Percentiles rank a stretch among this genome's conserved stretches.
phyloP scores from a whole-genome alignment of 495 filamentous ascomycete species.

The Xylaria bambusicola region DNA sequence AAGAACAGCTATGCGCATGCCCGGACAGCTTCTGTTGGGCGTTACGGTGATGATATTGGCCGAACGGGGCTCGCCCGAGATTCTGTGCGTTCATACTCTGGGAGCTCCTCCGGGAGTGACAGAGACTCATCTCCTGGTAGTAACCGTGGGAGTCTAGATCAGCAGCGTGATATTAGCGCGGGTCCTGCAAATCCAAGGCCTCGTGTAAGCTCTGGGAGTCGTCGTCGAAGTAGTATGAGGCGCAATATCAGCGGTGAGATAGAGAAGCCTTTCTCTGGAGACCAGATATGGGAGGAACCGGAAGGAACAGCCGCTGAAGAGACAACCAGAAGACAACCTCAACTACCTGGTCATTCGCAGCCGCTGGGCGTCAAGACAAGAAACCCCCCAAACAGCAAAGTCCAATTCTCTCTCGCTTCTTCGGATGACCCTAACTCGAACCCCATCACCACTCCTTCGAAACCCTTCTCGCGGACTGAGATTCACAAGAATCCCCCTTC shows the following conservation, averaged over 20 bases:
- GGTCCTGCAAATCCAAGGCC: slow-evolving; percentile 24
- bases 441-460: slow-evolving; percentile 35
- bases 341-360: slow-evolving; percentile 24
- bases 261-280: slow-evolving; percentile 63
- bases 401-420: slow-evolving; percentile 47
- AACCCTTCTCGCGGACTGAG: slow-evolving; percentile 66
- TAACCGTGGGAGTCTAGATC: slow-evolving; percentile 34
- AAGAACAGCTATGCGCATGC: slow-evolving; percentile 64
- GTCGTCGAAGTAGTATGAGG: slow-evolving; percentile 52
- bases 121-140: slow-evolving; percentile 29
- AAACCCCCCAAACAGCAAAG: slow-evolving; percentile 60
- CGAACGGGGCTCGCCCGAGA: slow-evolving; percentile 51
- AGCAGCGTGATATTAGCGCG: slow-evolving; percentile 22
- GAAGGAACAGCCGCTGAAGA: slow-evolving; percentile 42
- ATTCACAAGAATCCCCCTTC: slow-evolving; percentile 76
- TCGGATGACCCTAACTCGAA: slow-evolving; percentile 22
- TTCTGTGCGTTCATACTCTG: slow-evolving; percentile 48
- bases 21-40: slow-evolving; percentile 60
- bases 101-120: slow-evolving; percentile 52
- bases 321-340: slow-evolving; percentile 22
- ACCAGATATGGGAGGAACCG: slow-evolving; percentile 89
- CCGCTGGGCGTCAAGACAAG: slow-evolving; percentile 53
- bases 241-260: slow-evolving; percentile 60
- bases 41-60: slow-evolving; percentile 50
- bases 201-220: slow-evolving; percentile 27